A percentile compares a stretch with the other conserved stretches of the same genome.
Evolutionary conservation across 129 eudicot species (phyloP).

Genomic region (Centella asiatica): DNA sequence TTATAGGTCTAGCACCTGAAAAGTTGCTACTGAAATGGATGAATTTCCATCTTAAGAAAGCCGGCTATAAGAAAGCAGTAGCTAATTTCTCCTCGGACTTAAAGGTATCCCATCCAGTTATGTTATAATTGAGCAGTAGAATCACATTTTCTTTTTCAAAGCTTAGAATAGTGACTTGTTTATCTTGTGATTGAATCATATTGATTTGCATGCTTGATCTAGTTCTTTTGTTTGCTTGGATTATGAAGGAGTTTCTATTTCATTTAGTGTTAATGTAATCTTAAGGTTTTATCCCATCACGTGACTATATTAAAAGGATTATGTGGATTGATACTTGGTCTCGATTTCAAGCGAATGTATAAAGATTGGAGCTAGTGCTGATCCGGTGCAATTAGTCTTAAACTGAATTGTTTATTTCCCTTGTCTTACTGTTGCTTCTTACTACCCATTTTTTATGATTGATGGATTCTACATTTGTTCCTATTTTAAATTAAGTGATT

Average conservation of each 20-base stretch:
- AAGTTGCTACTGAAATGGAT: slow-evolving; percentile 79
- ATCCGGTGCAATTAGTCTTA: not conserved
- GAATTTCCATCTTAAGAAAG: slow-evolving; percentile 93
- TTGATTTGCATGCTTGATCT: not conserved
- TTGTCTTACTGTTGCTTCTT: not conserved
- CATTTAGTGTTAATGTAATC: not conserved
- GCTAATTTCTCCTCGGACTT: slow-evolving; percentile 80
- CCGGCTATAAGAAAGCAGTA: slow-evolving; percentile 76
- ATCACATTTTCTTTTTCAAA: not conserved
- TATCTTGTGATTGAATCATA: not conserved
- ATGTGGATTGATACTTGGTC: too few relatives aligned
- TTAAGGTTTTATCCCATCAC: too few relatives aligned
- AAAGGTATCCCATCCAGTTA: slow-evolving; percentile 42
- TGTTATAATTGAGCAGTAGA: not conserved
- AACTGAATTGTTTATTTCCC: too few relatives aligned
- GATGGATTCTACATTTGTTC: not conserved
- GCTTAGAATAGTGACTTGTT: not conserved
- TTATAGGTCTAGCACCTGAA: slow-evolving; percentile 80
- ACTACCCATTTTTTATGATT: not conserved
- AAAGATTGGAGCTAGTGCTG: too few relatives aligned
- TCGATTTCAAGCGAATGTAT: too few relatives aligned
- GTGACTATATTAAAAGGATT: too few relatives aligned
- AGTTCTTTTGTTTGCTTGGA: not conserved
- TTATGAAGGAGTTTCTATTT: not conserved
- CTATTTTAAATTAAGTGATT: not conserved